Conservation (phyloP, 73 alveolate species). For the Urostyla sp. region DNA sequence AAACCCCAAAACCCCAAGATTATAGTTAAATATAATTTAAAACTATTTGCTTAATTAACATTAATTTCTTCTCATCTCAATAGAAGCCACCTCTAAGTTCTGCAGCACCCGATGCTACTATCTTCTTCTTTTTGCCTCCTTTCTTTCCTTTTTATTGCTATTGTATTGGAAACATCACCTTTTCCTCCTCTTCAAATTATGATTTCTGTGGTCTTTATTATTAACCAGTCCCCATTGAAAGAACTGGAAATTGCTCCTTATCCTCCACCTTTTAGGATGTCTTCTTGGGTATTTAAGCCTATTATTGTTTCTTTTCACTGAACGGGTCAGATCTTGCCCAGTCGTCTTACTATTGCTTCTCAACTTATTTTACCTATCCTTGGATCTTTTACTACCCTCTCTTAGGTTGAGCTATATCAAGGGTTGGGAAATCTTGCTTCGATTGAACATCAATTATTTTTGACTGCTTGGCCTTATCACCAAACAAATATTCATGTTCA, state of each 20-base stretch:
- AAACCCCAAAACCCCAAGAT: no score
- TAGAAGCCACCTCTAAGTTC: conserved; percentile 45
- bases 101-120: no score
- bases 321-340: conserved; percentile 6
- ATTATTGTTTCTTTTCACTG: conserved; percentile 19
- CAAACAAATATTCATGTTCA: conserved; percentile 43
- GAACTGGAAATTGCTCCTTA: not conserved
- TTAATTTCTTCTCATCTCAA: conserved; percentile 5
- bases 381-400: not conserved
- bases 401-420: conserved; percentile 23
- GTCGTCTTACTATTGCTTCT: not conserved
- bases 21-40: no score
- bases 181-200: conserved; percentile 17
- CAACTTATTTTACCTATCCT: not conserved
- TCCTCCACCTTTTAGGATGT: no score
- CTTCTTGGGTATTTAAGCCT: not conserved
- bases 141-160: conserved; percentile 12
- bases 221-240: not conserved
- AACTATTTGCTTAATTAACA: not conserved
- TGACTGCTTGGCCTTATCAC: not conserved
- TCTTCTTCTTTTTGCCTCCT: conserved; percentile 55
- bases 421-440: conserved; percentile 53
- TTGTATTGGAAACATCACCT: not conserved
- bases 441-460: conserved; percentile 46
- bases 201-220: not conserved